Percentiles rank a stretch among this genome's conserved stretches.
phyloP scores from a whole-genome alignment of 2,329 filamentous ascomycete species.

The Metarhizium guizhouense region DNA sequence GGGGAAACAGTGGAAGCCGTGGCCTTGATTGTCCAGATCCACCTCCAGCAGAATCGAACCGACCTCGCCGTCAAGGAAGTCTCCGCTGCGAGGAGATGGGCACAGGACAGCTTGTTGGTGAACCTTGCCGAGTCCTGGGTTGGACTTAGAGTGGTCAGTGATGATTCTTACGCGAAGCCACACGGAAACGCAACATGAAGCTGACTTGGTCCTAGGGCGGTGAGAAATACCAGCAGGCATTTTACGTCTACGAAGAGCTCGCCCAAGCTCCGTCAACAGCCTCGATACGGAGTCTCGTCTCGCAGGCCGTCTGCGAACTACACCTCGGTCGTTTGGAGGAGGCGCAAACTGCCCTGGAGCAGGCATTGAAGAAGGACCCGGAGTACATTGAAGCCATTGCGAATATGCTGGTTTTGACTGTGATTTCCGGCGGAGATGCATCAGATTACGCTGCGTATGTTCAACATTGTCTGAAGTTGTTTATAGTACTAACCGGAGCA shows the following conservation, averaged over 20 bases:
- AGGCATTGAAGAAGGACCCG: conserved; percentile 68
- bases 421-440: conserved; percentile 64
- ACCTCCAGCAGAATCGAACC: conserved; percentile 82
- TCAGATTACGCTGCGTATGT: conserved; percentile 54
- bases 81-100: conserved; percentile 77
- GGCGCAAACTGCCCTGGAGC: conserved; percentile 75
- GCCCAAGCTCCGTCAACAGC: conserved; percentile 78
- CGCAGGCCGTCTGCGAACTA: conserved; percentile 84
- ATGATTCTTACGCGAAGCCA: neutral
- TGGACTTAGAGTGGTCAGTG: conserved; percentile 66
- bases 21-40: conserved; percentile 82
- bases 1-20: conserved; percentile 59
- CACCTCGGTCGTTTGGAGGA: conserved; percentile 85
- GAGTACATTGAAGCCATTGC: conserved; percentile 67
- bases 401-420: conserved; percentile 72
- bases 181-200: neutral
- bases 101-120: conserved; percentile 86
- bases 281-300: conserved; percentile 66
- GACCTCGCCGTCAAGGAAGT: conserved; percentile 91
- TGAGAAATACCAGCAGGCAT: conserved; percentile 91
- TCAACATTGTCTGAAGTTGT: too few relatives aligned
- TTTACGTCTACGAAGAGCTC: conserved; percentile 96
- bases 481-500: conserved; percentile 15
- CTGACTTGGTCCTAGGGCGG: conserved; percentile 55
- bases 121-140: conserved; percentile 96